These are phyloP conservation scores for Fraxinus cuspidata DNA, from an alignment of 257 asterid genomes.

Conservation along the genomic window DNA sequence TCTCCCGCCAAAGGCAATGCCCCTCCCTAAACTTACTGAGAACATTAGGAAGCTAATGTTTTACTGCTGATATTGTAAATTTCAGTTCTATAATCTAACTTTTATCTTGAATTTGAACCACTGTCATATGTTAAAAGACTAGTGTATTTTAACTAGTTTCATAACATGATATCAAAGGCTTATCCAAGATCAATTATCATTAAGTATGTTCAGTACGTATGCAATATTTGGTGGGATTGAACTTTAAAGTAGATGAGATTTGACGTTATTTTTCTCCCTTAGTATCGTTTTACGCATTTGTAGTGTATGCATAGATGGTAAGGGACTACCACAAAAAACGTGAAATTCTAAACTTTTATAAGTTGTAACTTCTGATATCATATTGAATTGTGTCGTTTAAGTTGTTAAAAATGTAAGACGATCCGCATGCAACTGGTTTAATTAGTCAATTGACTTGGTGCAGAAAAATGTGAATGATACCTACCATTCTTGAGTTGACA, in stretches of 20 bases:
- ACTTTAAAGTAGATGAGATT: neutral
- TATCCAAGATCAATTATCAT: no score
- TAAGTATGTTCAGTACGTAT: no score
- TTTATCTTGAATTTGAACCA: neutral
- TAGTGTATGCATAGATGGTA: no score
- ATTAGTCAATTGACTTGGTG: neutral
- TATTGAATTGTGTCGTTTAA: no score
- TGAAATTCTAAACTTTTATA: no score
- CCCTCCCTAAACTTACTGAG: slow-evolving; percentile 82
- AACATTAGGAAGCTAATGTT: slow-evolving; percentile 86
- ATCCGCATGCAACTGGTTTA: neutral
- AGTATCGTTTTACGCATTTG: no score
- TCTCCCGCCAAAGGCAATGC: slow-evolving; percentile 58
- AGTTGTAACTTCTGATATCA: no score
- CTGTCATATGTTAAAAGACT: neutral
- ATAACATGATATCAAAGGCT: neutral
- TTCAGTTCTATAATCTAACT: slow-evolving; percentile 9
- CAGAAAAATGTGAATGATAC: slow-evolving; percentile 3
- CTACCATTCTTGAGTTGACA: slow-evolving; percentile 36
- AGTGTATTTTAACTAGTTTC: neutral
- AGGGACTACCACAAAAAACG: no score
- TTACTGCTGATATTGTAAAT: slow-evolving; percentile 61
- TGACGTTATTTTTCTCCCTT: neutral
- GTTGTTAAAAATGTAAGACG: neutral
- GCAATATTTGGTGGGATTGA: neutral